phyloP scores from a whole-genome alignment of 1,284 basidiomycete species.

The Cryptococcus maquisensis region DNA sequence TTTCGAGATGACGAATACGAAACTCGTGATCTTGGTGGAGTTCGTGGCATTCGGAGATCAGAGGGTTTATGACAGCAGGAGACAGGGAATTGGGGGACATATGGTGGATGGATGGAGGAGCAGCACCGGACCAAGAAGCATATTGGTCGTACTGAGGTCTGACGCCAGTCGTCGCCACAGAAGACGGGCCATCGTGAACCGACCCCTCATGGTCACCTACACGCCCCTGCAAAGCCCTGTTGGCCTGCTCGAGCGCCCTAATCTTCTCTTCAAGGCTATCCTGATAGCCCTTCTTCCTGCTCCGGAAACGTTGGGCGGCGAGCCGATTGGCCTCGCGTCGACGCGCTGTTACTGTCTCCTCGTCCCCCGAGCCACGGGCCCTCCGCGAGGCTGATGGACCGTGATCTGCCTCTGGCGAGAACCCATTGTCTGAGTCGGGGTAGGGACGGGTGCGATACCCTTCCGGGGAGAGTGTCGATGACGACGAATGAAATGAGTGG shows the following conservation, averaged over 20 bases:
- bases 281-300: constrained; percentile 44
- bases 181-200: not conserved
- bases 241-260: constrained; percentile 32
- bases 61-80: not conserved
- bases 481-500: not conserved
- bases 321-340: constrained; percentile 43
- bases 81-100: not conserved
- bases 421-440: not conserved
- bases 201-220: constrained; percentile 13
- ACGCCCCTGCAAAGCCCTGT: constrained; percentile 21
- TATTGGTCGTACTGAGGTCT: not conserved
- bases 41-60: not conserved
- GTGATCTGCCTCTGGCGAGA: not conserved
- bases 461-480: not conserved
- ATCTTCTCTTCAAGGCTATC: constrained; percentile 42
- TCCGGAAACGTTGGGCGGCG: constrained; percentile 44
- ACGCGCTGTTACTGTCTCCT: constrained; percentile 16
- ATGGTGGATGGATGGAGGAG: not conserved
- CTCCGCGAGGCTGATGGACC: not conserved
- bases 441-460: not conserved
- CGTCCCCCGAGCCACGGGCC: no score
- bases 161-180: not conserved
- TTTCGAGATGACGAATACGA: constrained; percentile 31
- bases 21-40: not conserved
- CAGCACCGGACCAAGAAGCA: not conserved